phyloP scores from a whole-genome alignment of 306 rosid genomes.

The Urtica urens region DNA sequence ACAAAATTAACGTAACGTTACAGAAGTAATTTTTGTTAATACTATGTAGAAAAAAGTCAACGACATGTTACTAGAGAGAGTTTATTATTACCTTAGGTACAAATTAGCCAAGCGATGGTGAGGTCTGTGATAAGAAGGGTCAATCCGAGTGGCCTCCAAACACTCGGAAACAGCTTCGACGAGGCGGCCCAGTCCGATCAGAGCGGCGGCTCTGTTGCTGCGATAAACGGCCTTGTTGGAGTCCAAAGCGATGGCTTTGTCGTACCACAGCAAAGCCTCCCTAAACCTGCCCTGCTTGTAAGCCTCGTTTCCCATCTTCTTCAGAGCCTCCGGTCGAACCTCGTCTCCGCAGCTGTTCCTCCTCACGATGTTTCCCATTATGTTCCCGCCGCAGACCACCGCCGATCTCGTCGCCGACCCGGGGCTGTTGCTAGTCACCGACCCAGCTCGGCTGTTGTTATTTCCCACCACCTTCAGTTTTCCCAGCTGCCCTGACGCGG shows the following conservation, averaged over 20 bases:
- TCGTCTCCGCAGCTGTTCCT: constrained; percentile 37
- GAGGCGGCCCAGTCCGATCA: constrained; percentile 49
- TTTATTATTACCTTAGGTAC: constrained; percentile 85
- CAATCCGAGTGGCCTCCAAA: constrained; percentile 57
- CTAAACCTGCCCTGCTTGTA: constrained; percentile 51
- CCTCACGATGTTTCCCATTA: constrained; percentile 76
- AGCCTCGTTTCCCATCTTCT: constrained; percentile 77
- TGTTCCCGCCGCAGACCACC: constrained; percentile 18
- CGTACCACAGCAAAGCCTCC: constrained; percentile 65
- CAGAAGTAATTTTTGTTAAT: no score
- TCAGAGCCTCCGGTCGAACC: constrained; percentile 51
- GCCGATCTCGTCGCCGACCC: constrained; percentile 19
- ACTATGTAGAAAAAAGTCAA: no score
- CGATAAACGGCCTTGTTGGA: constrained; percentile 58
- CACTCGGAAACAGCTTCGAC: constrained; percentile 55
- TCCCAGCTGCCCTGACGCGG: constrained; percentile 13
- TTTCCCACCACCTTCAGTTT: constrained; percentile 24
- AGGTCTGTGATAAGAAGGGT: constrained; percentile 74
- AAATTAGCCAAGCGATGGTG: constrained; percentile 73
- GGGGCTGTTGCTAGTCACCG: constrained; percentile 33
- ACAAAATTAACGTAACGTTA: no score
- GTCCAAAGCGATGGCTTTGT: constrained; percentile 59
- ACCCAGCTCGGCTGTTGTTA: constrained; percentile 28
- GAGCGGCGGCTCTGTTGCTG: constrained; percentile 82
- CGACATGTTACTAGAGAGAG: no score